phyloP scores from a whole-genome alignment of 192 early-diverging fungal species.

The Podila epicladia region DNA sequence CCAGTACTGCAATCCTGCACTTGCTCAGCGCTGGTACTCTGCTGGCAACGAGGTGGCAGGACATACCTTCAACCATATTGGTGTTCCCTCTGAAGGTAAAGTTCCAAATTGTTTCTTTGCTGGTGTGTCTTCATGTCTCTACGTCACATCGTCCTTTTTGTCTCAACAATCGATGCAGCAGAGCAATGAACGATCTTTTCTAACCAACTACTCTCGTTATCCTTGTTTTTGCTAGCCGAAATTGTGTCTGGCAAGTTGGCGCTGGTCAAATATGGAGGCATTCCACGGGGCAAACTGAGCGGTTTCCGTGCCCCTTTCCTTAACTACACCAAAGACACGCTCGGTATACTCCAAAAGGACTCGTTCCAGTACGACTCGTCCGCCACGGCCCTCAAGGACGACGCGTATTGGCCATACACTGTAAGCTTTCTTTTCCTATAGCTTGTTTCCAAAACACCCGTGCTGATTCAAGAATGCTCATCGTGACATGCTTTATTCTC shows the following conservation, averaged over 20 bases:
- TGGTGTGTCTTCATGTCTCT: neutral
- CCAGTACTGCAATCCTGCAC: constrained; percentile 61
- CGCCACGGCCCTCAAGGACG: constrained; percentile 48
- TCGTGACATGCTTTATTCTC: neutral
- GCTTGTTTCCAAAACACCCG: neutral
- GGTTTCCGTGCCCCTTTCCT: constrained; percentile 72
- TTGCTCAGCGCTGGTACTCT: constrained; percentile 63
- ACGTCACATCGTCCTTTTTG: neutral
- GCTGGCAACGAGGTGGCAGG: constrained; percentile 66
- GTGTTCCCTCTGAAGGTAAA: constrained; percentile 10
- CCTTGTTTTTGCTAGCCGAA: neutral
- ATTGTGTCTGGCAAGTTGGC: neutral
- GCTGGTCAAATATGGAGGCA: constrained; percentile 57
- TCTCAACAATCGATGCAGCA: no score
- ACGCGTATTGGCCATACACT: constrained; percentile 69
- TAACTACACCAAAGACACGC: constrained; percentile 51
- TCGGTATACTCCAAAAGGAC: constrained; percentile 37
- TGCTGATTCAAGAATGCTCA: neutral
- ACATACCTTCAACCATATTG: constrained; percentile 57
- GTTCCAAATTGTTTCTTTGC: neutral
- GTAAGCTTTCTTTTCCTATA: constrained; percentile 10
- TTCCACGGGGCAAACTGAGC: constrained; percentile 58
- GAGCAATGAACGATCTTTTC: no score
- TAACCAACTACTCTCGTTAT: no score
- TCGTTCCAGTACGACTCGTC: constrained; percentile 64